phyloP scores from a whole-genome alignment of 495 filamentous ascomycete genomes.

The Neurospora sp. region DNA sequence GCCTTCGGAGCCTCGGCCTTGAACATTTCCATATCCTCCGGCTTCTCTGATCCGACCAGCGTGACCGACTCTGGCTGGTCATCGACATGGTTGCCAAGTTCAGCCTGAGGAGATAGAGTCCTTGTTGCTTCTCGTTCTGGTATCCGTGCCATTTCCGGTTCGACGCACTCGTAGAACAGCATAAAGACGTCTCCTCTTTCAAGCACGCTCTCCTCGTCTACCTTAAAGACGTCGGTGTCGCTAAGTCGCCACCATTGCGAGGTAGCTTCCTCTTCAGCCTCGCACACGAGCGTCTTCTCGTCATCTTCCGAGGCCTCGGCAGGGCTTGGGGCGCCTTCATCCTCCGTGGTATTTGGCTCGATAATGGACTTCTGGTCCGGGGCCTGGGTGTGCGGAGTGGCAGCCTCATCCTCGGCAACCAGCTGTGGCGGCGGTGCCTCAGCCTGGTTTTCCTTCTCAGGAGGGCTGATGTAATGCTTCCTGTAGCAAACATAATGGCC shows the following conservation, averaged over 20 bases:
- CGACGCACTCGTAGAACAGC: constrained; percentile 83
- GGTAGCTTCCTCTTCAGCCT: constrained; percentile 20
- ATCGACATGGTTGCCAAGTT: not conserved
- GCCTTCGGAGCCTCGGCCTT: not conserved
- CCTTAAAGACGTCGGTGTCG: constrained; percentile 69
- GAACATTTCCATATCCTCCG: not conserved
- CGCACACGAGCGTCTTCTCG: not conserved
- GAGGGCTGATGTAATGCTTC: constrained; percentile 34
- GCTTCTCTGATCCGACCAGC: not conserved
- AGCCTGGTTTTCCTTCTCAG: not conserved
- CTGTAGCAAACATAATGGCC: constrained; percentile 93
- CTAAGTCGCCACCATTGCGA: constrained; percentile 72
- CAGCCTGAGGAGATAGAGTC: not conserved
- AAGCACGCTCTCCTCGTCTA: constrained; percentile 63
- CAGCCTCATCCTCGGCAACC: not conserved
- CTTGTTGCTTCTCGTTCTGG: constrained; percentile 1
- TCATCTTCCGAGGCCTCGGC: not conserved
- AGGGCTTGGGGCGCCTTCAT: not conserved
- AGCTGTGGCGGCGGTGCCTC: constrained; percentile 2
- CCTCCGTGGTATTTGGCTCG: not conserved
- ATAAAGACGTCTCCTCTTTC: constrained; percentile 83
- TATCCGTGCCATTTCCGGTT: constrained; percentile 22
- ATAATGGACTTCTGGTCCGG: not conserved
- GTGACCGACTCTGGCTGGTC: not conserved
- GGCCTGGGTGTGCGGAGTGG: not conserved